Evolutionary conservation across 345 rosid species (phyloP), one percentile per base, ranked within the genome.

Genomic region (Eucalyptus marginata): DNA sequence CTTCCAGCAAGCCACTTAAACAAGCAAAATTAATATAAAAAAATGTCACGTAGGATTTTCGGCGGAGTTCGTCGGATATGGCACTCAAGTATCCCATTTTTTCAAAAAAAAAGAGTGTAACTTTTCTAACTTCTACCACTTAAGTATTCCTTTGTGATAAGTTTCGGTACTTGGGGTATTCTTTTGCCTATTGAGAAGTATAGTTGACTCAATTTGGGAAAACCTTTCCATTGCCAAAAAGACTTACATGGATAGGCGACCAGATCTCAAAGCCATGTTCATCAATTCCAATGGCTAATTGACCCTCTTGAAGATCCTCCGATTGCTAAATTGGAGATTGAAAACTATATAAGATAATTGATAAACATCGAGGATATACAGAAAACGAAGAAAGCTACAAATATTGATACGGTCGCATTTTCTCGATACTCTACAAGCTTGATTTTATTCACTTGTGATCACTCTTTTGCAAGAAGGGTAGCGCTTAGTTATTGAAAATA

Each of bases 21-120:
- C 2, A 52, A 7, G 24, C 24, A 52, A 52, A 52, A 52, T 52
- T 51, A 3, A 52, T 51, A 51, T 17, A 7, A 14, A 50, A 0
- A 49, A 13, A 49, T 49, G 51, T 7, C 51, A 17, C 1, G 20
- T 3, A 51, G 56, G 10, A 52, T 52, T 52, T 52, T 4, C 24
- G 0, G 4, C 10, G 1, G 2, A 18, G 20, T 52, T 52, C 4
- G 0, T 2, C 58, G 3, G 3, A 18, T 52, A 0, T 18, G 2
- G 2, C 58, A 52, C 10, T 52, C 10, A 52, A 52, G 2, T 52
- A 10, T 52, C 10, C 25, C 1, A 1, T 52, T 18, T 18, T 52
- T 52, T 7, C 0, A 52, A 52, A 44, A 44, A 44, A 44, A 44
- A 49, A 18, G 18, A 7, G 1, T 52, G 4, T 8, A 1, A 52